Evolutionary conservation across 2,329 filamentous ascomycete species (phyloP).

Genomic region (Aureobasidium leucospermi): DNA sequence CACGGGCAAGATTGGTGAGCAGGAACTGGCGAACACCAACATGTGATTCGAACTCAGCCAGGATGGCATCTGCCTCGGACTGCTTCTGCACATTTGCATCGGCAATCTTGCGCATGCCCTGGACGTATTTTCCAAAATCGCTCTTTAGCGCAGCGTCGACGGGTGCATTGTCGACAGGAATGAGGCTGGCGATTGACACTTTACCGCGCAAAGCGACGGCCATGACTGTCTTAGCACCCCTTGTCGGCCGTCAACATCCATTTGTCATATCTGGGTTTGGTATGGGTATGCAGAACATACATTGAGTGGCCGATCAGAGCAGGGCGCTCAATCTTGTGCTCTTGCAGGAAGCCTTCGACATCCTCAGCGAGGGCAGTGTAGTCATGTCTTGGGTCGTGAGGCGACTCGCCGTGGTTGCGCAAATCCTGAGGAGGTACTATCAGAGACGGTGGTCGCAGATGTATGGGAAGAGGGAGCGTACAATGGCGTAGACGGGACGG

Average conservation of each 20-base stretch:
- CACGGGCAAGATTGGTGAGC: slow-evolving; percentile 70
- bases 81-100: slow-evolving; percentile 59
- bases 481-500: slow-evolving; percentile 73
- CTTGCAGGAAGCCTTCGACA: slow-evolving; percentile 66
- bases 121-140: slow-evolving; percentile 72
- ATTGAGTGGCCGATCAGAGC: slow-evolving; percentile 92
- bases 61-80: slow-evolving; percentile 71
- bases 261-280: neutral
- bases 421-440: slow-evolving; percentile 55
- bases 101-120: slow-evolving; percentile 78
- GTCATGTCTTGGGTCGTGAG: slow-evolving; percentile 68
- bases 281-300: slow-evolving; percentile 36
- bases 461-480: slow-evolving; percentile 28
- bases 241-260: slow-evolving; percentile 31
- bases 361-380: slow-evolving; percentile 79
- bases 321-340: slow-evolving; percentile 61
- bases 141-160: slow-evolving; percentile 68
- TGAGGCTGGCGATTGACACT: slow-evolving; percentile 58
- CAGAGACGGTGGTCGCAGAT: neutral
- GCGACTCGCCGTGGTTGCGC: slow-evolving; percentile 87
- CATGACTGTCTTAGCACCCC: slow-evolving; percentile 88
- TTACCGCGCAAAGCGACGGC: slow-evolving; percentile 67
- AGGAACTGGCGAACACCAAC: slow-evolving; percentile 83
- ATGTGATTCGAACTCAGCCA: slow-evolving; percentile 65
- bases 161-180: slow-evolving; percentile 88